Base-by-base conservation (phyloP, 331 rosid genomes). In the Saraca asoca region DNA sequence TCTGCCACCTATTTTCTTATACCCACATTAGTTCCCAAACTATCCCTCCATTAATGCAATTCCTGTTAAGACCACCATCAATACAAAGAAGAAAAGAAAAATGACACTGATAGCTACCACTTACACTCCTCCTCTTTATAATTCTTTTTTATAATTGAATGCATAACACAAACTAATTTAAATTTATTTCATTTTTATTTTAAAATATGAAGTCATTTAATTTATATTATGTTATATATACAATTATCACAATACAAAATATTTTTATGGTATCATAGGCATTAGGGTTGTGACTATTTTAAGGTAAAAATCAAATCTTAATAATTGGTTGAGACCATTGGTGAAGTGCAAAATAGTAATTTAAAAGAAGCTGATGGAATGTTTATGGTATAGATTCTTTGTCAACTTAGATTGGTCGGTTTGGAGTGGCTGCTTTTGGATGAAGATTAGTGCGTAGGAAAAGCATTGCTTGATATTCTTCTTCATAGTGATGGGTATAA, bases 391-490 rank as follows among this genome's bases (percentile, higher is more conserved):
- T 43, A 24, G 79, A 74, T 78, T 58, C 81, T 65, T 67, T 78
- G 77, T 63, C 74, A 75, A 50, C 60, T 74, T 74, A 31, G 51
- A 58, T 64, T 62, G 82, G 62, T 58, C 44, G 70, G 86, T 67
- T 81, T 20, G 61, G 9, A 51, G 13, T 51, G 57, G 11, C 14
- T 9, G 7, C 13, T 64, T 63, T 35, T 73, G 58, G 49, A 58
- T 54, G 83, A 64, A 70, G 66, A 68, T 66, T 58, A 56, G 50
- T 46, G 57, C 33, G 15, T n/a, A 63, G 82, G 82, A 75, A 81
- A 81, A 59, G 79, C 53, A 85, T 69, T 68, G 66, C 75, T 59
- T 63, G 43, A 62, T 67, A 48, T 80, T 80, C 78, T 73, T 58
- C 82, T 51, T 50, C 9, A 58, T 64, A 66, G 62, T 68, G 49